A percentile compares a stretch with the other conserved stretches of the same genome.
Conservation (phyloP, 2,329 filamentous ascomycete genomes). For the Calonectria pteridis region DNA sequence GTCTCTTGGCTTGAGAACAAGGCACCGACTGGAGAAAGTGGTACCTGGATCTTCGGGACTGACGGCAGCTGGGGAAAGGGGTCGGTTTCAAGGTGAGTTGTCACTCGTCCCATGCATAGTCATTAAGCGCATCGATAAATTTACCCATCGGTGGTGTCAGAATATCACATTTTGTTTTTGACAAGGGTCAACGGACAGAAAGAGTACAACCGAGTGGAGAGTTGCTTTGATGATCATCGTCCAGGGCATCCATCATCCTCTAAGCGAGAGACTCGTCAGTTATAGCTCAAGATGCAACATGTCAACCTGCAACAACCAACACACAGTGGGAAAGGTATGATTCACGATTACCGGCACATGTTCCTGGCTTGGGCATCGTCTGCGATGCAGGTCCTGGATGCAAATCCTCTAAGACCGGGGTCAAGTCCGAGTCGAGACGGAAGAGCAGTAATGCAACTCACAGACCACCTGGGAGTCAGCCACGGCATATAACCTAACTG, state of each 20-base stretch:
- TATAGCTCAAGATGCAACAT: not conserved
- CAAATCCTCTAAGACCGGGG: slow-evolving; percentile 31
- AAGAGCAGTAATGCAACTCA: not conserved
- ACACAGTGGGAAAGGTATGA: not conserved
- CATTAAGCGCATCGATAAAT: slow-evolving; percentile 10
- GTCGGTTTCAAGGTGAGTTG: slow-evolving; percentile 18
- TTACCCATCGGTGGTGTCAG: not conserved
- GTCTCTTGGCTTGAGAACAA: not conserved
- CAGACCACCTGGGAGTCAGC: not conserved
- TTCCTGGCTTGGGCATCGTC: slow-evolving; percentile 26
- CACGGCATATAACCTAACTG: not conserved
- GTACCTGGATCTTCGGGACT: slow-evolving; percentile 15
- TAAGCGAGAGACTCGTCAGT: not conserved
- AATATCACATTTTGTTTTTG: not conserved
- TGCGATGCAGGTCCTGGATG: slow-evolving; percentile 40
- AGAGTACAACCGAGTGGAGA: not conserved
- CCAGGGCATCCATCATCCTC: not conserved
- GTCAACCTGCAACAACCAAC: not conserved
- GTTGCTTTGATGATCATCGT: not conserved
- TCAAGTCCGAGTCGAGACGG: not conserved
- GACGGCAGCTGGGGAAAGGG: not conserved
- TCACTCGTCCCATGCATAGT: slow-evolving; percentile 24
- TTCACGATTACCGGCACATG: no score
- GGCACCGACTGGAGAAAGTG: not conserved
- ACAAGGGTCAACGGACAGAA: not conserved